A percentile compares a stretch with the other conserved stretches of the same genome.
Conservation (phyloP, 805 yeast genomes). For the Candida cerambycidarum region DNA sequence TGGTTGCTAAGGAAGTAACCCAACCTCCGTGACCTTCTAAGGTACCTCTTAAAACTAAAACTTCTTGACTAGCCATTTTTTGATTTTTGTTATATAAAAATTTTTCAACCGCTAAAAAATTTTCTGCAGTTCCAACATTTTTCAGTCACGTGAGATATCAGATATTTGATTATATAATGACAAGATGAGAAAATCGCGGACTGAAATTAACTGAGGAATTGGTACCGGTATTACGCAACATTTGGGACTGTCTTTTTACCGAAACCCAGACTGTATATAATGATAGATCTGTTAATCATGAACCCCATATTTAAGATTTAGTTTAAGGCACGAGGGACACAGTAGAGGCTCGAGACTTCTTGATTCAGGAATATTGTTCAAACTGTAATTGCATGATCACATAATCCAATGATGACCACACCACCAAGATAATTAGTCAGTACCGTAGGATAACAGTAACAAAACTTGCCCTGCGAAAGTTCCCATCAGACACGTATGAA, state of each 20-base stretch:
- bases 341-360: no score
- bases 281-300: no score
- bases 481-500: constrained; percentile 11
- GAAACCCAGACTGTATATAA: constrained; percentile 13
- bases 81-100: constrained; percentile 11
- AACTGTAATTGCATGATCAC: no score
- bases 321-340: constrained; percentile 20
- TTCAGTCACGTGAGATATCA: constrained; percentile 6
- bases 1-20: constrained; percentile 98
- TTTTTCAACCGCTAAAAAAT: constrained; percentile 15
- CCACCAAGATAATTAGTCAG: no score
- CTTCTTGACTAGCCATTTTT: constrained; percentile 82
- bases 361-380: no score
- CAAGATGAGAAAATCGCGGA: constrained; percentile 11
- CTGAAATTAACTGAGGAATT: constrained; percentile 25
- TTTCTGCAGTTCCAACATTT: not conserved
- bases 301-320: no score
- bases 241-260: constrained; percentile 39
- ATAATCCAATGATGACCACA: no score
- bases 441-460: no score
- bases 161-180: not conserved
- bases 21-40: constrained; percentile 85
- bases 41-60: constrained; percentile 99
- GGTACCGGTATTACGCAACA: constrained; percentile 41
- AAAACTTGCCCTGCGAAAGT: no score